Percentiles rank a stretch among this genome's conserved stretches.
Conservation (phyloP, 169 alveolate species). For the Babesia divergens region DNA sequence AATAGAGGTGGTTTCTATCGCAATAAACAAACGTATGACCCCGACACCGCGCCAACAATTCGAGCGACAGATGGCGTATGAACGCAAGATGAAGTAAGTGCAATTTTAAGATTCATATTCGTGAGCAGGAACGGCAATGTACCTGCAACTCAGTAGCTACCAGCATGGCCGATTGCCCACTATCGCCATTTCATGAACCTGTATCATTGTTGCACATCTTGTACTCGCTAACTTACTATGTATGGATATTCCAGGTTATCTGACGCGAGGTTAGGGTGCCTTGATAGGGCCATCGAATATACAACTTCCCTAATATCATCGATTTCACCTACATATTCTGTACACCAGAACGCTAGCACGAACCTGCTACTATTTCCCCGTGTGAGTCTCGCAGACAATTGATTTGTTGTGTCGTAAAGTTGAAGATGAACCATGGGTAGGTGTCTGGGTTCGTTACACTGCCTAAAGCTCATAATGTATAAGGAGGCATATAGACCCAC, state of each 20-base stretch:
- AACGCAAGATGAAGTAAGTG: constrained; percentile 60
- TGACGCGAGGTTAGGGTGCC: constrained; percentile 77
- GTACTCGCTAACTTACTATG: constrained; percentile 24
- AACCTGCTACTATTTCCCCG: constrained; percentile 78
- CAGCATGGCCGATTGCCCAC: constrained; percentile 80
- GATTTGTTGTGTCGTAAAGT: constrained; percentile 86
- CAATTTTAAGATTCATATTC: neutral
- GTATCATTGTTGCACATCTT: neutral
- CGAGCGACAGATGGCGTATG: constrained; percentile 78
- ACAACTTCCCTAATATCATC: constrained; percentile 87
- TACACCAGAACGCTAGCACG: neutral
- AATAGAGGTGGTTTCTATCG: constrained; percentile 85
- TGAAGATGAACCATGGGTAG: constrained; percentile 85
- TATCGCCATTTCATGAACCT: constrained; percentile 78
- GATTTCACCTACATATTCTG: constrained; percentile 63
- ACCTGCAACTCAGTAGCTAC: constrained; percentile 42
- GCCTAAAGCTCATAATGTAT: constrained; percentile 1
- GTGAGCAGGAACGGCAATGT: neutral
- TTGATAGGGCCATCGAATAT: constrained; percentile 83
- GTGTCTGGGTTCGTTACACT: constrained; percentile 69
- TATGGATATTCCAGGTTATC: constrained; percentile 74
- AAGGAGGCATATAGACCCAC: constrained; percentile 46
- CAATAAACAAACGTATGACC: constrained; percentile 74
- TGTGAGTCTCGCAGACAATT: constrained; percentile 79
- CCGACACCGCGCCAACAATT: constrained; percentile 86